Percentiles rank a stretch among this genome's conserved stretches.
phyloP scores from a whole-genome alignment of 805 yeast genomes.

The Cephaloascus fragrans region DNA sequence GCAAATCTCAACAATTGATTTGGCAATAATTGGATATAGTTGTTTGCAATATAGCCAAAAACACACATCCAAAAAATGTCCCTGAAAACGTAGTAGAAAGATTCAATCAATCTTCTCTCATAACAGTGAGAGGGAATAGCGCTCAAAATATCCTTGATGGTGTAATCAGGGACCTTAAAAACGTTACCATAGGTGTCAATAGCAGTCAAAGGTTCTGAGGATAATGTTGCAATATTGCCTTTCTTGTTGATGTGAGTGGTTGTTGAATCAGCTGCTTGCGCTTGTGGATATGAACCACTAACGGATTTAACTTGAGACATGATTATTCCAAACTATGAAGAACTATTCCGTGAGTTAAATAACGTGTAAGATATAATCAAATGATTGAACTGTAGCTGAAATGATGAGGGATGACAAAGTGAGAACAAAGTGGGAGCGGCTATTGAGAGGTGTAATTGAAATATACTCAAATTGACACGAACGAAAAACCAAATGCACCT shows the following conservation, averaged over 20 bases:
- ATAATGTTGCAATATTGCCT: conserved; percentile 34
- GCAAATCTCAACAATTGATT: conserved; percentile 22
- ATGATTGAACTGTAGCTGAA: no score
- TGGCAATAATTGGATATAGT: conserved; percentile 30
- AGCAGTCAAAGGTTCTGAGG: conserved; percentile 28
- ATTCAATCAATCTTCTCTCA: conserved; percentile 38
- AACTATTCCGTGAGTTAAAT: no score
- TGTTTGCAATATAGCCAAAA: conserved; percentile 32
- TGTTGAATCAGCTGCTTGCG: background rate
- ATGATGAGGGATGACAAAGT: no score
- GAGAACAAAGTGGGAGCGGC: no score
- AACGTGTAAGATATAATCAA: no score
- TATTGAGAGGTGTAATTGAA: no score
- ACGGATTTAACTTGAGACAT: background rate
- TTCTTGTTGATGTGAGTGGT: conserved; percentile 14
- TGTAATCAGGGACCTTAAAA: conserved; percentile 52
- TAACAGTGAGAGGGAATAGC: conserved; percentile 57
- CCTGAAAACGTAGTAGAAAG: conserved; percentile 42
- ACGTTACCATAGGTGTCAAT: conserved; percentile 47
- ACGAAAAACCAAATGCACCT: no score
- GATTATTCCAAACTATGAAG: no score
- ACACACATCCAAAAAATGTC: conserved; percentile 36
- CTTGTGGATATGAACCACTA: background rate
- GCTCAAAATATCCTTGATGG: conserved; percentile 45
- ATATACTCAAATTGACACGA: no score